phyloP scores from a whole-genome alignment of 2,329 filamentous ascomycete genomes.

The Didymellaceae sp. region DNA sequence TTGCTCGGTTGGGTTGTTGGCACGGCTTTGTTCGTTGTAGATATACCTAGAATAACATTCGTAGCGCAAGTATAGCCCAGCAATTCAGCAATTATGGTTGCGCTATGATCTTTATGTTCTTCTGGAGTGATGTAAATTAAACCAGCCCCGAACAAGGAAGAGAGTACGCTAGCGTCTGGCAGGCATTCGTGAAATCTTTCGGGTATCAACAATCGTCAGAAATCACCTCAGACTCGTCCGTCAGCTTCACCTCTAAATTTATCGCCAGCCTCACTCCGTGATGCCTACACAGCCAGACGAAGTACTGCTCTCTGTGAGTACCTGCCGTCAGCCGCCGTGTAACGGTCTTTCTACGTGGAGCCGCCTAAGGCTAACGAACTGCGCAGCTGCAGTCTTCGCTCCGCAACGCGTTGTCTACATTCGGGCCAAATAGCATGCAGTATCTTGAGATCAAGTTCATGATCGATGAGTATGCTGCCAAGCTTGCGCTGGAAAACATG shows the following conservation, averaged over 20 bases:
- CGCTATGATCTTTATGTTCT: background rate
- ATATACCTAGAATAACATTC: constrained; percentile 6
- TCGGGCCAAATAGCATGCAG: constrained; percentile 40
- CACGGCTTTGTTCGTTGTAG: constrained; percentile 4
- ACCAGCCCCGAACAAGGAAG: too few relatives aligned
- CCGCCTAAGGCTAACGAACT: background rate
- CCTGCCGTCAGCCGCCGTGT: background rate
- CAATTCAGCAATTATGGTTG: background rate
- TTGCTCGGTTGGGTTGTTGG: background rate
- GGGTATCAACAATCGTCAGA: background rate
- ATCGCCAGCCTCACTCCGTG: background rate
- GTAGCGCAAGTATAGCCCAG: constrained; percentile 3
- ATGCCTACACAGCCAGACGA: constrained; percentile 37
- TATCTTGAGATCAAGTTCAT: constrained; percentile 40
- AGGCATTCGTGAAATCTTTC: background rate
- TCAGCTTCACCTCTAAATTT: background rate
- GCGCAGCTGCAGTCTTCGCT: constrained; percentile 43
- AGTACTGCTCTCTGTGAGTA: constrained; percentile 37
- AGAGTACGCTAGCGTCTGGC: constrained; percentile 8
- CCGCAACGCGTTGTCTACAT: constrained; percentile 44
- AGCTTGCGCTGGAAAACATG: constrained; percentile 34
- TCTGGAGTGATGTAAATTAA: too few relatives aligned
- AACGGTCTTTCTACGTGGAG: background rate
- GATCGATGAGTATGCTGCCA: constrained; percentile 40
- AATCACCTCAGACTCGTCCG: too few relatives aligned